Evolutionary conservation across 495 filamentous ascomycete species (phyloP).

Genomic region (Xylaria scruposa): DNA sequence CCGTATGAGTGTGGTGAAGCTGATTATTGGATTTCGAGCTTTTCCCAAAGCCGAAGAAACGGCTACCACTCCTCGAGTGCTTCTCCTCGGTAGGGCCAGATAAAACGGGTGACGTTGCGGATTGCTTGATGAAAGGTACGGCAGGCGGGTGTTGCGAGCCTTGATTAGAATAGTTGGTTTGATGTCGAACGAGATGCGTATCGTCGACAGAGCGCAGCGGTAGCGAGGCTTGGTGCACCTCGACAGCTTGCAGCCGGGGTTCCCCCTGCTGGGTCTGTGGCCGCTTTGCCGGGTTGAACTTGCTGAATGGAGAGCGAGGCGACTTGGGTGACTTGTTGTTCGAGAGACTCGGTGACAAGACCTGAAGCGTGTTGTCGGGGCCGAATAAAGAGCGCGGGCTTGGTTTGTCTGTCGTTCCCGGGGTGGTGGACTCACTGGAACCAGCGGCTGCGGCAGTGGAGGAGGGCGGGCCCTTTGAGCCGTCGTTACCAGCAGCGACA

Average conservation of each 20-base stretch:
- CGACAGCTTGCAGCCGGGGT: conserved; percentile 37
- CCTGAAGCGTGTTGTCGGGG: conserved; percentile 42
- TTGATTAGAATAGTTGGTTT: conserved; percentile 39
- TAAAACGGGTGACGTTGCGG: conserved; percentile 33
- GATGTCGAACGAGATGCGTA: conserved; percentile 38
- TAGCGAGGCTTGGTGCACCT: conserved; percentile 37
- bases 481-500: conserved; percentile 34
- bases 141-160: conserved; percentile 30
- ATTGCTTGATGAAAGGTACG: conserved; percentile 22
- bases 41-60: conserved; percentile 56
- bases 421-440: conserved; percentile 32
- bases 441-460: conserved; percentile 17
- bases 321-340: conserved; percentile 56
- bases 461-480: conserved; percentile 1
- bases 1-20: conserved; percentile 45
- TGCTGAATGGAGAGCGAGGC: conserved; percentile 59
- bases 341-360: conserved; percentile 43
- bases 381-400: conserved; percentile 36
- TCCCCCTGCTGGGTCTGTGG: conserved; percentile 35
- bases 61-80: conserved; percentile 40
- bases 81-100: conserved; percentile 32
- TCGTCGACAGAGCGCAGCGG: conserved; percentile 47
- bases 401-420: conserved; percentile 31
- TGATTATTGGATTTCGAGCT: conserved; percentile 48
- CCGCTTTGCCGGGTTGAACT: conserved; percentile 42